These are phyloP conservation scores for Kingdonia uniflora DNA, from an alignment of 164 flowering plant species.

Conservation along the genomic window DNA sequence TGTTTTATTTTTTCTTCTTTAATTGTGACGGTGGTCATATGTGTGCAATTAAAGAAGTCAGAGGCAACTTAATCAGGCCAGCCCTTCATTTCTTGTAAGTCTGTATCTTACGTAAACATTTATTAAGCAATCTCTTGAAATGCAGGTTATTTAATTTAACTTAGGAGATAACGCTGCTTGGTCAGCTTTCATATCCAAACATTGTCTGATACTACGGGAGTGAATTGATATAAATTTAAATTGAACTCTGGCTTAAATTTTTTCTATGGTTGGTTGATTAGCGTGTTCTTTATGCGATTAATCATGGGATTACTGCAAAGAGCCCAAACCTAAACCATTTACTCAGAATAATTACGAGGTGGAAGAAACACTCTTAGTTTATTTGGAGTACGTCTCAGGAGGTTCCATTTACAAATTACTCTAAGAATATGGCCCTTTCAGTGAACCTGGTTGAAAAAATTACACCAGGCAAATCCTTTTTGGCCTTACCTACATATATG, in stretches of 20 bases:
- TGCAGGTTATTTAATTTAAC: background rate
- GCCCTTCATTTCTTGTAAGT: background rate
- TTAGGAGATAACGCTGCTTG: slow-evolving; percentile 85
- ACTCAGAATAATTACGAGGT: slow-evolving; percentile 11
- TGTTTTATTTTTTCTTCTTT: background rate
- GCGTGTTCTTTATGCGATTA: no score
- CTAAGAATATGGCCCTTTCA: slow-evolving; percentile 63
- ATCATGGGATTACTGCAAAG: no score
- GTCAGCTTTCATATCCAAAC: slow-evolving; percentile 75
- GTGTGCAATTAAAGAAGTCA: slow-evolving; percentile 96
- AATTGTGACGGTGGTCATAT: slow-evolving; percentile 77
- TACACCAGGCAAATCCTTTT: slow-evolving; percentile 61
- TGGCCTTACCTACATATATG: slow-evolving; percentile 73
- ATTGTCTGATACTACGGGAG: slow-evolving; percentile 86
- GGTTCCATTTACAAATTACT: slow-evolving; percentile 74
- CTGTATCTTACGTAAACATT: no score
- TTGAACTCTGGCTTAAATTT: no score
- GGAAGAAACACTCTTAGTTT: slow-evolving; percentile 49
- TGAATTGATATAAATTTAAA: slow-evolving; percentile 53
- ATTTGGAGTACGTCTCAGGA: slow-evolving; percentile 71
- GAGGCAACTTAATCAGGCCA: slow-evolving; percentile 87
- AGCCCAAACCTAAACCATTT: no score
- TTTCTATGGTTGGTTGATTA: no score
- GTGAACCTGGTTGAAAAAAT: slow-evolving; percentile 50
- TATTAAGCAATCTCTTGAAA: no score